Evolutionary conservation across 2,329 filamentous ascomycete genomes (phyloP).

Genomic region (Ophiocordyceps camponoti-leonardi): DNA sequence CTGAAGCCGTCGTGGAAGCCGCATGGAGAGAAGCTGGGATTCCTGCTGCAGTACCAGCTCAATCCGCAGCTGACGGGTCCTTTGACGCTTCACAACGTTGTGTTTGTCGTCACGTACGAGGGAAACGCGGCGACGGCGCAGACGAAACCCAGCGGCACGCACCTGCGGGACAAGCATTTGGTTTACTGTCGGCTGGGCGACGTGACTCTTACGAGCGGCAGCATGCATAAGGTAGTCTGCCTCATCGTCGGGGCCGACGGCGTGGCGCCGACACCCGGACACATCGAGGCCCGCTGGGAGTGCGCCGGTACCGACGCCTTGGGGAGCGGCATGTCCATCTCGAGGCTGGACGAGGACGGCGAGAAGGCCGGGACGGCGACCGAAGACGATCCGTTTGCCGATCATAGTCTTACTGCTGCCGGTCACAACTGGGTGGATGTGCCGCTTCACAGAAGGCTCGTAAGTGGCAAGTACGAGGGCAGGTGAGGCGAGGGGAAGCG

Average conservation of each 20-base stretch:
- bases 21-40: constrained; percentile 68
- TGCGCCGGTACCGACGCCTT: constrained; percentile 26
- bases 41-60: constrained; percentile 68
- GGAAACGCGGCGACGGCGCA: constrained; percentile 51
- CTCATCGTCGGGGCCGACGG: constrained; percentile 59
- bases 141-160: constrained; percentile 65
- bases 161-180: constrained; percentile 57
- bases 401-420: constrained; percentile 10
- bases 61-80: constrained; percentile 40
- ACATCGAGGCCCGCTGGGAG: constrained; percentile 75
- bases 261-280: constrained; percentile 52
- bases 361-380: constrained; percentile 27
- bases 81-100: constrained; percentile 48
- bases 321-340: constrained; percentile 48
- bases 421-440: constrained; percentile 47
- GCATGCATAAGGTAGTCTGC: constrained; percentile 64
- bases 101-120: constrained; percentile 55
- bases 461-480: constrained; percentile 61
- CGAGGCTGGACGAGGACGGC: constrained; percentile 29
- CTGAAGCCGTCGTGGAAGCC: constrained; percentile 68
- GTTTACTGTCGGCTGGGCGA: constrained; percentile 73
- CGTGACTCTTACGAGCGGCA: constrained; percentile 42
- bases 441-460: constrained; percentile 46
- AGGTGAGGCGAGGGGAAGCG: constrained; percentile 3
- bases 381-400: constrained; percentile 54